Conservation (phyloP, 129 eudicot species). For the Helichrysum umbraculigerum region DNA sequence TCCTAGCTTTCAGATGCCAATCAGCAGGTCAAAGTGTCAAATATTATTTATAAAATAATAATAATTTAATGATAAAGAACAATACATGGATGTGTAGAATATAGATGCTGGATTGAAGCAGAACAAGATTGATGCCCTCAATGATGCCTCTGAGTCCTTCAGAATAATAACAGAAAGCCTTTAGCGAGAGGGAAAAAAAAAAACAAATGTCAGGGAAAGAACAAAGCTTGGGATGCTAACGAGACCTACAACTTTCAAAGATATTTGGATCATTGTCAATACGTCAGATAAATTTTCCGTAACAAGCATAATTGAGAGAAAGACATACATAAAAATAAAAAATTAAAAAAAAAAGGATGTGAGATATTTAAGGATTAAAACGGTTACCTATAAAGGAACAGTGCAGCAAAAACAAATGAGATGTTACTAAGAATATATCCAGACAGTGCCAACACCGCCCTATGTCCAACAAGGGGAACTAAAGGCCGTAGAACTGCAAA, state of each 20-base stretch:
- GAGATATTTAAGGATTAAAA: slow-evolving; percentile 2
- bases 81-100: slow-evolving; percentile 89
- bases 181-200: slow-evolving; percentile 26
- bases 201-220: slow-evolving; percentile 27
- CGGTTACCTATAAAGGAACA: slow-evolving; percentile 63
- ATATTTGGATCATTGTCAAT: not conserved
- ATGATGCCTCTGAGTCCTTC: slow-evolving; percentile 62
- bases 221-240: slow-evolving; percentile 10
- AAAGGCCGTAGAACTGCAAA: slow-evolving; percentile 74
- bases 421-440: slow-evolving; percentile 71
- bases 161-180: slow-evolving; percentile 77
- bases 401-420: slow-evolving; percentile 74
- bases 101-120: slow-evolving; percentile 98
- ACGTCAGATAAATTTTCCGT: not conserved
- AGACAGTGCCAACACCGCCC: slow-evolving; percentile 83
- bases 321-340: not conserved
- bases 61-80: slow-evolving; percentile 5
- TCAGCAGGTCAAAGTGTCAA: not conserved
- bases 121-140: slow-evolving; percentile 84
- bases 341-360: not conserved
- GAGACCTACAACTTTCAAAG: not conserved
- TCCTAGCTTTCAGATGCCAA: not conserved
- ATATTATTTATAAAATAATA: not conserved
- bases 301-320: not conserved
- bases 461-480: slow-evolving; percentile 75